A percentile compares a stretch with the other conserved stretches of the same genome.
These are phyloP conservation scores for Tylopilus sp. DNA, from an alignment of 768 basidiomycete genomes.

Conservation along the genomic window DNA sequence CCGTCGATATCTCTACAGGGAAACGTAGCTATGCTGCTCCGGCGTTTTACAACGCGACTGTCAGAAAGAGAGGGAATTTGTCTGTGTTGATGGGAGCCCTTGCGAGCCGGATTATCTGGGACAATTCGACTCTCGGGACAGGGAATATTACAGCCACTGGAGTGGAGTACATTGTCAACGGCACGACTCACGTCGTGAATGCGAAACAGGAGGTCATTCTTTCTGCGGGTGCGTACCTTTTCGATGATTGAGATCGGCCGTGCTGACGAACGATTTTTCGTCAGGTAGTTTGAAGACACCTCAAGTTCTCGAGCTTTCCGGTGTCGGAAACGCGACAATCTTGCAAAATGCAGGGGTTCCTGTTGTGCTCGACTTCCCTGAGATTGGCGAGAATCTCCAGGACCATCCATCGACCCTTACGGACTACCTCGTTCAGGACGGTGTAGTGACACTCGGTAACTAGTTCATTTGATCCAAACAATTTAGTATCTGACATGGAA, in stretches of 20 bases:
- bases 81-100: background rate
- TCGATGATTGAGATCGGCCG: background rate
- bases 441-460: background rate
- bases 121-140: background rate
- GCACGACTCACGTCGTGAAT: background rate
- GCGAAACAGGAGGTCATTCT: background rate
- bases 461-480: background rate
- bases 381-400: slow-evolving; percentile 1
- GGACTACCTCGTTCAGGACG: background rate
- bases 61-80: background rate
- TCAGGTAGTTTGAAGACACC: background rate
- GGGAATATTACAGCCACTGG: background rate
- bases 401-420: background rate
- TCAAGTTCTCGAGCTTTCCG: background rate
- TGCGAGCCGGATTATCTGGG: background rate
- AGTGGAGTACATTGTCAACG: background rate
- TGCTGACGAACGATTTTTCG: background rate
- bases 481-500: background rate
- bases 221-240: background rate
- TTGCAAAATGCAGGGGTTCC: background rate
- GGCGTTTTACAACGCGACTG: background rate
- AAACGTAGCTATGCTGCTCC: background rate
- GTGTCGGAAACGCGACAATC: background rate
- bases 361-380: background rate
- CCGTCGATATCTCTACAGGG: background rate